These are phyloP conservation scores for Kluyveromyces starmeri DNA, from an alignment of 805 yeast species.

Conservation along the genomic window DNA sequence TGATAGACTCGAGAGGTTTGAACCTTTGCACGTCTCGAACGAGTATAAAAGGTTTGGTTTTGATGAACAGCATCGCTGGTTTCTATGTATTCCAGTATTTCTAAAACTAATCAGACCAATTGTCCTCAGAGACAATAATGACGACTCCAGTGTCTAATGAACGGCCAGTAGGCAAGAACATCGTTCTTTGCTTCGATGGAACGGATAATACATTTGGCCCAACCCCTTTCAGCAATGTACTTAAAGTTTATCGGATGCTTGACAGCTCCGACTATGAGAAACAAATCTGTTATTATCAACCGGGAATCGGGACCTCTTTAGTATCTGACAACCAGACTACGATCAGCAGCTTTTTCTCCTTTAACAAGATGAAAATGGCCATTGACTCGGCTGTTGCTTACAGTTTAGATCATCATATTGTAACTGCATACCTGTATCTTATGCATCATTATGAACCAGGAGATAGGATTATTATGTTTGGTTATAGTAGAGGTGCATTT, in stretches of 20 bases:
- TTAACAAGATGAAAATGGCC: slow-evolving; percentile 16
- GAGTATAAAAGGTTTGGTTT: too few species aligned
- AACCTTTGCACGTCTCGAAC: too few species aligned
- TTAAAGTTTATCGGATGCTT: slow-evolving; percentile 43
- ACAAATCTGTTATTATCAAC: slow-evolving; percentile 57
- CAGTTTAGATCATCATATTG: slow-evolving; percentile 47
- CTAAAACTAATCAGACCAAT: too few species aligned
- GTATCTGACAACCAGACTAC: slow-evolving; percentile 29
- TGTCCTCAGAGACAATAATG: too few species aligned
- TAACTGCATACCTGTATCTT: slow-evolving; percentile 46
- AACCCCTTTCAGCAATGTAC: slow-evolving; percentile 44
- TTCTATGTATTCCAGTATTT: too few species aligned
- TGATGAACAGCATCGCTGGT: too few species aligned
- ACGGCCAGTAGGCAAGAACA: slow-evolving; percentile 35
- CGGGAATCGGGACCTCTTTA: slow-evolving; percentile 54
- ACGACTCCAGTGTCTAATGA: too few species aligned
- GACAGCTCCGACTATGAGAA: slow-evolving; percentile 33
- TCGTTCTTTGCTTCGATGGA: slow-evolving; percentile 56
- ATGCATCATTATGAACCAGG: slow-evolving; percentile 41
- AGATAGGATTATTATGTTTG: slow-evolving; percentile 48
- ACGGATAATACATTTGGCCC: slow-evolving; percentile 52
- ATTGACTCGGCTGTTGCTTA: slow-evolving; percentile 44
- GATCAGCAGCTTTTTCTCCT: slow-evolving; percentile 11
- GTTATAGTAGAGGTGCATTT: slow-evolving; percentile 59
- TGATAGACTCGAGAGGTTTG: too few species aligned